Conservation (phyloP, 805 yeast species). For the Suhomyces emberorum region DNA sequence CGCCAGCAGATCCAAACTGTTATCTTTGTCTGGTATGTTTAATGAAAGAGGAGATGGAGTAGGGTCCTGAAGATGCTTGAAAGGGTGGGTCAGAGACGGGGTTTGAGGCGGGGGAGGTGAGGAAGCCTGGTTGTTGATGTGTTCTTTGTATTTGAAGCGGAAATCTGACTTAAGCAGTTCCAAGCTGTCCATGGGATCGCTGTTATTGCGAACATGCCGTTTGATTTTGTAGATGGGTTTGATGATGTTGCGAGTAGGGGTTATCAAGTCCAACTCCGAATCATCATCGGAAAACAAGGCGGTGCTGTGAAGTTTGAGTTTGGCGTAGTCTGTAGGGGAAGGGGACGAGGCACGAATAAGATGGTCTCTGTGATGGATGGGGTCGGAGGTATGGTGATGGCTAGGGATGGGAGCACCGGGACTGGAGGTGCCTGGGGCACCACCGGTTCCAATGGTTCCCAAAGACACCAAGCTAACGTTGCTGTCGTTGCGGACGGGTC, state of each 20-base stretch:
- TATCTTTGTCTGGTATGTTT: conserved; percentile 4
- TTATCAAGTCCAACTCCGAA: conserved; percentile 25
- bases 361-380: not conserved
- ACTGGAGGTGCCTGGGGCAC: not conserved
- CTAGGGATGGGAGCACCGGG: too few species aligned
- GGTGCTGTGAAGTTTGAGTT: not conserved
- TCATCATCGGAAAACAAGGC: conserved; percentile 33
- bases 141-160: conserved; percentile 15
- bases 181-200: conserved; percentile 3
- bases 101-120: conserved; percentile 1
- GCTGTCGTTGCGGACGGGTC: conserved; percentile 35
- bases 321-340: conserved; percentile 1
- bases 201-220: conserved; percentile 1
- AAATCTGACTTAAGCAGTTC: conserved; percentile 20
- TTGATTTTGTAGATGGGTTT: conserved; percentile 14
- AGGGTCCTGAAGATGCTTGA: conserved; percentile 13
- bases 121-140: not conserved
- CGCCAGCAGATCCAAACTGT: not conserved
- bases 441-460: not conserved
- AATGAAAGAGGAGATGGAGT: conserved; percentile 27
- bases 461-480: conserved; percentile 20
- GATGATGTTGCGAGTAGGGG: conserved; percentile 13
- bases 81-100: not conserved
- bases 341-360: not conserved
- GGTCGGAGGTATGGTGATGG: not conserved